A percentile compares a stretch with the other conserved stretches of the same genome.
phyloP scores from a whole-genome alignment of 306 rosid species.

The Prunus kanzakura region DNA sequence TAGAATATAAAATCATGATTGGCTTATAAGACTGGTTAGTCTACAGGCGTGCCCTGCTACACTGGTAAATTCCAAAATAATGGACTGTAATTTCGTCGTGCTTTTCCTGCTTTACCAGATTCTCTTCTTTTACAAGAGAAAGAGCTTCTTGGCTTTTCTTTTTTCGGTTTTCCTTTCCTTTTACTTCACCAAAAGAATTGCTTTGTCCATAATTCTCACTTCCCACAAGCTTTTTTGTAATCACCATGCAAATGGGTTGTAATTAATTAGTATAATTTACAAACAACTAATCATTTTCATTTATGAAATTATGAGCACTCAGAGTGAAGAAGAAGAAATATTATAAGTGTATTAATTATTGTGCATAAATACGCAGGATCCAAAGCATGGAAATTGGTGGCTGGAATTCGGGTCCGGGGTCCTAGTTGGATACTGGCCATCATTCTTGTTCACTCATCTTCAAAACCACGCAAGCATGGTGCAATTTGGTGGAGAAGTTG shows the following conservation, averaged over 20 bases:
- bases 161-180: slow-evolving; percentile 20
- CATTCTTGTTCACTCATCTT: slow-evolving; percentile 76
- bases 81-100: slow-evolving; percentile 41
- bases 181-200: not conserved
- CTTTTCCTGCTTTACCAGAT: slow-evolving; percentile 58
- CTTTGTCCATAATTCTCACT: not conserved
- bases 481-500: slow-evolving; percentile 89
- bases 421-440: slow-evolving; percentile 90
- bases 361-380: slow-evolving; percentile 45
- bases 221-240: not conserved
- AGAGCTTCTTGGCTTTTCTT: not conserved
- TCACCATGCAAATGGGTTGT: not conserved
- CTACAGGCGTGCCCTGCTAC: slow-evolving; percentile 20
- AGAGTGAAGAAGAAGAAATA: slow-evolving; percentile 8
- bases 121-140: slow-evolving; percentile 22
- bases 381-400: slow-evolving; percentile 98
- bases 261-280: not conserved
- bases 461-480: slow-evolving; percentile 83
- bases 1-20: not conserved
- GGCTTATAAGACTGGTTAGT: not conserved
- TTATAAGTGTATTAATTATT: not conserved
- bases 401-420: slow-evolving; percentile 76
- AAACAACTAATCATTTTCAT: not conserved
- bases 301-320: slow-evolving; percentile 1
- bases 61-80: slow-evolving; percentile 10